Evolutionary conservation across 2,329 filamentous ascomycete species (phyloP), one percentile per base, ranked within the genome.

Genomic region (Clonostachys solani): DNA sequence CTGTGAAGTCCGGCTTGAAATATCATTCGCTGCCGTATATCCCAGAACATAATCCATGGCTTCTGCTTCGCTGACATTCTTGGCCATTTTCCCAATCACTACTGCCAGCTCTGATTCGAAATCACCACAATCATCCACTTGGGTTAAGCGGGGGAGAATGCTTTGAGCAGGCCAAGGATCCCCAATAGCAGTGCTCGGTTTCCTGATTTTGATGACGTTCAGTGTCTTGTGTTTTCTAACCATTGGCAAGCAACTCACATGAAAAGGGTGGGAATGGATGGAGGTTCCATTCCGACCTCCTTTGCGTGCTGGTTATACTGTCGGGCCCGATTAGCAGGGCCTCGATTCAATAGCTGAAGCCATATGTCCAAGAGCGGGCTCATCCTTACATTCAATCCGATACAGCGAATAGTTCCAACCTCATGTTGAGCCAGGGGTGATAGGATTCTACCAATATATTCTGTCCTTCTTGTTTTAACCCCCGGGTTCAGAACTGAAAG

Each of bases 1-100:
- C 65, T 84, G 81, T 45, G 69, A 70, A 45, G 76, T 74, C 6
- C 81, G 74, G 50, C 75, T 78, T 3, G 80, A 83, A 8, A 86
- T 74, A 56, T 86, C 82, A 62, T 86, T 86, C 55, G 74, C 73
- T 18, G 74, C 73, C 1, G 80, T 83, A 59, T 86, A 86, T 29
- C 83, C 82, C 3, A 86, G 73, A 5, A 86, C 71, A 55, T 84
- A 82, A 52, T 76, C 71, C 44, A 80, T 58, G 6, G 80, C 80
- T 29, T 83, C 72, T 1, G 66, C 69, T 53, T 81, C 78, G 42
- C 70, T 64, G 10, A 83, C 77, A 52, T 84, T 78, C 68, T 71
- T 60, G 63, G 69, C 66, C 13, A 66, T 59, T 53, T 67, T 69
- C 35, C 76, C 75, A 41, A 84, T 73, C 12, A 83, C 68, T 29